A percentile compares a stretch with the other conserved stretches of the same genome.
Conservation (phyloP, 495 filamentous ascomycete genomes). For the Neurospora tetraspora region DNA sequence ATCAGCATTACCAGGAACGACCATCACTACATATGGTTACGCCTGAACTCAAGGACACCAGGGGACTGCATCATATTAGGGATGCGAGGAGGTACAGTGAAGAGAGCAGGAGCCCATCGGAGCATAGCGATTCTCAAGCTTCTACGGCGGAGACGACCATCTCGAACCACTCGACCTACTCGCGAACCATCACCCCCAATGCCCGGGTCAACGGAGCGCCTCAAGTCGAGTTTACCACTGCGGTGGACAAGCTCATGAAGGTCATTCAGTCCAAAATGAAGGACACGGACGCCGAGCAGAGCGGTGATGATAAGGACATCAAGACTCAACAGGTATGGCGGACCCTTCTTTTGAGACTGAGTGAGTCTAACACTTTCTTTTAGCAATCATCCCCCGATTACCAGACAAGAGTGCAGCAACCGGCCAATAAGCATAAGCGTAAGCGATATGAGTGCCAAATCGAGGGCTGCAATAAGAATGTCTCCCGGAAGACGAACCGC, state of each 20-base stretch:
- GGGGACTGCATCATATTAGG: constrained; percentile 5
- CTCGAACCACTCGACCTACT: constrained; percentile 6
- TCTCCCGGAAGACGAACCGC: constrained; percentile 86
- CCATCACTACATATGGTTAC: constrained; percentile 15
- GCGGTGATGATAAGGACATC: not conserved
- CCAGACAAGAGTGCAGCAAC: not conserved
- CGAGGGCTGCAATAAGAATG: constrained; percentile 67
- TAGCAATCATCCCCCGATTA: not conserved
- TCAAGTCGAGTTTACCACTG: constrained; percentile 59
- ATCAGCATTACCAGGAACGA: constrained; percentile 23
- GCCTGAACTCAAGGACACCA: constrained; percentile 1
- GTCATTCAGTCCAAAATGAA: constrained; percentile 65
- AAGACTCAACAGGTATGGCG: constrained; percentile 5
- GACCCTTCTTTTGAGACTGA: not conserved
- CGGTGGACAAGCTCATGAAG: constrained; percentile 83
- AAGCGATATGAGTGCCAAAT: constrained; percentile 71
- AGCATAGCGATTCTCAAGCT: constrained; percentile 30
- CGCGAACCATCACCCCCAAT: constrained; percentile 19
- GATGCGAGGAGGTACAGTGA: constrained; percentile 6
- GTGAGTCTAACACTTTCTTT: not conserved
- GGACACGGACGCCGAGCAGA: not conserved
- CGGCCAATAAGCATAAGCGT: constrained; percentile 21
- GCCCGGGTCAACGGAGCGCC: constrained; percentile 11
- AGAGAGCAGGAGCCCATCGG: constrained; percentile 23
- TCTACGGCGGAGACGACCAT: constrained; percentile 2